phyloP scores from a whole-genome alignment of 2,329 filamentous ascomycete species.

The Colletotrichum viniferum region DNA sequence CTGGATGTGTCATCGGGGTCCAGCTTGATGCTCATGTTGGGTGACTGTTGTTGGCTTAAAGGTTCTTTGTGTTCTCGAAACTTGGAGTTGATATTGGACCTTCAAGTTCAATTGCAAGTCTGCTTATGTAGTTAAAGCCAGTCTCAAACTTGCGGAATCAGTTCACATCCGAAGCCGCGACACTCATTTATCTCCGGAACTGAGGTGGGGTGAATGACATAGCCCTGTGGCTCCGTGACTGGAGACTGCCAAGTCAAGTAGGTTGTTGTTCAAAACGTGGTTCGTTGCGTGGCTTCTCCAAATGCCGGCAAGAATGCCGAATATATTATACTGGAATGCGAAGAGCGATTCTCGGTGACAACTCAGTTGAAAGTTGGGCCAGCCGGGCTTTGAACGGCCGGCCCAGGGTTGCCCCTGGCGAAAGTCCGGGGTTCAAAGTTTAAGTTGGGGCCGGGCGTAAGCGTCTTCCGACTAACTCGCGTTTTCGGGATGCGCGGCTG shows the following conservation, averaged over 20 bases:
- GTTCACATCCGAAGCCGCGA: background rate
- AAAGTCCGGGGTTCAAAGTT: background rate
- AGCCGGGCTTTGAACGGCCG: background rate
- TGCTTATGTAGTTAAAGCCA: background rate
- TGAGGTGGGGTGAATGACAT: background rate
- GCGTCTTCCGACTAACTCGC: background rate
- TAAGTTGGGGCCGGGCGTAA: background rate
- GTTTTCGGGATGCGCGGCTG: background rate
- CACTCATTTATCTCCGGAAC: background rate
- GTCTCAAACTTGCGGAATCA: background rate
- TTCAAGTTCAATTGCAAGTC: background rate
- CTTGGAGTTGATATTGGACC: fast-evolving
- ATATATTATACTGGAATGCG: background rate
- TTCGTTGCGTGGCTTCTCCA: background rate
- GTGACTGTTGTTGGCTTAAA: background rate
- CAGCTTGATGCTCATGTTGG: background rate
- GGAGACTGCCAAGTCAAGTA: background rate
- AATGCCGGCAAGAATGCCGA: background rate
- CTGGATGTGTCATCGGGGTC: background rate
- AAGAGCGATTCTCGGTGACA: background rate
- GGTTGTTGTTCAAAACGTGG: background rate
- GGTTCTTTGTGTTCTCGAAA: background rate
- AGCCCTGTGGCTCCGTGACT: background rate
- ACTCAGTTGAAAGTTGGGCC: background rate
- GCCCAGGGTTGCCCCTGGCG: background rate